These are phyloP conservation scores for Didymella lethalis DNA, from an alignment of 2,329 filamentous ascomycete species.

Conservation along the genomic window DNA sequence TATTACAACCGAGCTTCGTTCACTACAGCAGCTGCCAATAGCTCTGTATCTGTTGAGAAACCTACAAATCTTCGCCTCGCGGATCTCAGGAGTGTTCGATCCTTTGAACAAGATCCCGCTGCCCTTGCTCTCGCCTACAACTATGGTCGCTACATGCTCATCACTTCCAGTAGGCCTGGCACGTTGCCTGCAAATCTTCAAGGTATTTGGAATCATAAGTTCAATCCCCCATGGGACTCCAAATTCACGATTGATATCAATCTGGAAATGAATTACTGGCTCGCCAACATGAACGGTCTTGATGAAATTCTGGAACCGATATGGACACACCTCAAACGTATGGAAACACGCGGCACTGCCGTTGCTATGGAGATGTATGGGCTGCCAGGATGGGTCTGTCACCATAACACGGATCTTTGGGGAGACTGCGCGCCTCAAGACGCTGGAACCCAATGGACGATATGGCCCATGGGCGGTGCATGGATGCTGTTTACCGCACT, in stretches of 20 bases:
- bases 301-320: background rate
- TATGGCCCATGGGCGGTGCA: background rate
- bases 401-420: background rate
- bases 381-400: background rate
- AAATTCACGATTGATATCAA: background rate
- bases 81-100: background rate
- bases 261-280: background rate
- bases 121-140: background rate
- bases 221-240: background rate
- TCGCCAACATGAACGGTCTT: background rate
- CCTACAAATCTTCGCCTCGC: background rate
- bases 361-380: background rate
- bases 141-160: background rate
- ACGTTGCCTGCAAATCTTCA: background rate
- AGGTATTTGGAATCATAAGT: background rate
- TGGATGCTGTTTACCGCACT: background rate
- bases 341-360: background rate
- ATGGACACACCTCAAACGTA: background rate
- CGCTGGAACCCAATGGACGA: background rate
- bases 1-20: background rate
- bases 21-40: background rate
- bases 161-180: background rate
- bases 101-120: background rate
- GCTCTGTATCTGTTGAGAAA: background rate
- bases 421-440: conserved; percentile 1